phyloP scores from a whole-genome alignment of 331 rosid genomes.

The Malus hybrid region DNA sequence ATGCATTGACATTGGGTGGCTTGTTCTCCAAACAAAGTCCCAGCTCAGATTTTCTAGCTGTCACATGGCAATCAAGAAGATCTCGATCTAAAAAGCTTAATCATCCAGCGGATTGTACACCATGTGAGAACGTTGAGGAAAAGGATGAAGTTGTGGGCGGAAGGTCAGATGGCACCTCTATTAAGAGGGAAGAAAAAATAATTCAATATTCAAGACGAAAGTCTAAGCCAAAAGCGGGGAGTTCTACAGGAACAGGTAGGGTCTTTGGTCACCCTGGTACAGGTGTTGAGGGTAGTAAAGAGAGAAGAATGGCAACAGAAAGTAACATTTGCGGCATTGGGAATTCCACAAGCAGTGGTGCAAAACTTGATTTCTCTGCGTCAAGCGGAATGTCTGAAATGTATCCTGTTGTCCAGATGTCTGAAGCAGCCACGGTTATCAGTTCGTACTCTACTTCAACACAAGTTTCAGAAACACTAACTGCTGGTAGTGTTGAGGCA shows the following conservation, averaged over 20 bases:
- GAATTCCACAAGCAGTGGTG: slow-evolving; percentile 32
- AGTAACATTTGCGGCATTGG: slow-evolving; percentile 8
- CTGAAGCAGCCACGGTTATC: slow-evolving; percentile 21
- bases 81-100: slow-evolving; percentile 66
- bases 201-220: slow-evolving; percentile 81
- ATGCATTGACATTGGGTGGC: slow-evolving; percentile 50
- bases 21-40: slow-evolving; percentile 40
- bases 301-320: slow-evolving; percentile 14
- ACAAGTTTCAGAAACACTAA: slow-evolving; percentile 15
- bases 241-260: slow-evolving; percentile 26
- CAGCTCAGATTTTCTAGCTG: slow-evolving; percentile 24
- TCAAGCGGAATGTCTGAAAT: slow-evolving; percentile 26
- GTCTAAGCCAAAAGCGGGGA: slow-evolving; percentile 43
- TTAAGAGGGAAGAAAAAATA: slow-evolving; percentile 33
- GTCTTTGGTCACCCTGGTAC: slow-evolving; percentile 19
- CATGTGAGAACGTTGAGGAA: slow-evolving; percentile 23
- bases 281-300: slow-evolving; percentile 23
- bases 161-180: slow-evolving; percentile 14
- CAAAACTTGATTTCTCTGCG: slow-evolving; percentile 19
- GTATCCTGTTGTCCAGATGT: slow-evolving; percentile 27
- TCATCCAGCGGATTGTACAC: slow-evolving; percentile 22
- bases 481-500: slow-evolving; percentile 16
- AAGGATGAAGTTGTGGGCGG: slow-evolving; percentile 35
- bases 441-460: slow-evolving; percentile 13
- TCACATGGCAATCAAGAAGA: slow-evolving; percentile 65